Conservation (phyloP, 345 rosid genomes). For the Lepidium aucheri region DNA sequence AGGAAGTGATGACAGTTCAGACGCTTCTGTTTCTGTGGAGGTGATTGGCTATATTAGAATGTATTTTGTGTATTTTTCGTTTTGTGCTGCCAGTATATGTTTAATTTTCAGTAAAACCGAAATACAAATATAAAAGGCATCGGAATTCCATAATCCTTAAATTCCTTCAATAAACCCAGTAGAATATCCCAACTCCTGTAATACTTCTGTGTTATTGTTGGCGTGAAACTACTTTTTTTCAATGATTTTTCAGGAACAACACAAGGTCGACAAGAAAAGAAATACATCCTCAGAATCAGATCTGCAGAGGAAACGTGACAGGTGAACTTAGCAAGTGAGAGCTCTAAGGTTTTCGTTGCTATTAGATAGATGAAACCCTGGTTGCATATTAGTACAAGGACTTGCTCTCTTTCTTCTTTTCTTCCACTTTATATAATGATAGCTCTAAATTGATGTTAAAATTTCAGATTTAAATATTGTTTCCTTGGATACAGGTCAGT, state of each 20-base stretch:
- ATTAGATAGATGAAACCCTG: constrained; percentile 14
- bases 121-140: background rate
- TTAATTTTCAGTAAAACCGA: background rate
- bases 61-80: background rate
- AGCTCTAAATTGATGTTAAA: background rate
- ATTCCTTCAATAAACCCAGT: background rate
- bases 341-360: constrained; percentile 53
- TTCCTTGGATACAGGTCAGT: constrained; percentile 23
- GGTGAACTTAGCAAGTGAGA: constrained; percentile 93
- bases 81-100: constrained; percentile 8
- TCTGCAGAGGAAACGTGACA: constrained; percentile 55
- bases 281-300: constrained; percentile 29
- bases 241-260: constrained; percentile 53
- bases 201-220: background rate
- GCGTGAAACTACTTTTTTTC: constrained; percentile 15
- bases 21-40: constrained; percentile 34
- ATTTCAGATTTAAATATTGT: background rate
- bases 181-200: constrained; percentile 9
- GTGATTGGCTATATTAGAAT: constrained; percentile 16
- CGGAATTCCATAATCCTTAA: background rate
- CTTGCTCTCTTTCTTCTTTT: background rate
- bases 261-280: constrained; percentile 26
- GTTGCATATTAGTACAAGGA: background rate
- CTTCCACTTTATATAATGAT: background rate
- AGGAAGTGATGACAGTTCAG: constrained; percentile 49